These are phyloP conservation scores for Exophiala lecanii-corni DNA, from an alignment of 2,329 filamentous ascomycete genomes.

Conservation along the genomic window DNA sequence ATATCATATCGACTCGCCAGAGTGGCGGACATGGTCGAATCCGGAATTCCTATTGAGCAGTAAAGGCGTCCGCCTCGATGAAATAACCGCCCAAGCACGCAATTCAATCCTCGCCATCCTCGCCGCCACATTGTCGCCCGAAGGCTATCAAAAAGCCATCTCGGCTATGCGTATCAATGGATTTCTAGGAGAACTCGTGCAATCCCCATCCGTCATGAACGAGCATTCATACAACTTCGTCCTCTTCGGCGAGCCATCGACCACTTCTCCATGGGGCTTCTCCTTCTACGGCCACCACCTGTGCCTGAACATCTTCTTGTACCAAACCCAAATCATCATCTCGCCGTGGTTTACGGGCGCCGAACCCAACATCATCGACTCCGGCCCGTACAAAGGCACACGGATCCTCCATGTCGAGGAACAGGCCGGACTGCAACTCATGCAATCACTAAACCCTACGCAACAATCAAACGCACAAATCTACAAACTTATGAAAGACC, in stretches of 20 bases:
- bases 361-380: slow-evolving; percentile 71
- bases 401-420: slow-evolving; percentile 64
- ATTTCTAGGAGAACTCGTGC: slow-evolving; percentile 66
- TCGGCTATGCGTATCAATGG: slow-evolving; percentile 70
- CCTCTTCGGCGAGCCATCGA: slow-evolving; percentile 61
- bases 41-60: slow-evolving; percentile 67
- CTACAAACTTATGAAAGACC: slow-evolving; percentile 59
- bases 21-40: slow-evolving; percentile 69
- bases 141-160: slow-evolving; percentile 67
- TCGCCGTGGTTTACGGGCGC: slow-evolving; percentile 75
- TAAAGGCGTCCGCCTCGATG: slow-evolving; percentile 67
- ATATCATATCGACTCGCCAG: slow-evolving; percentile 63
- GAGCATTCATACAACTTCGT: slow-evolving; percentile 73
- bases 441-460: slow-evolving; percentile 56
- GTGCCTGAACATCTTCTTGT: slow-evolving; percentile 66
- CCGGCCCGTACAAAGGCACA: slow-evolving; percentile 58
- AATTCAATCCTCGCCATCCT: slow-evolving; percentile 54
- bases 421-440: slow-evolving; percentile 59
- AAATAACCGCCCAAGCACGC: slow-evolving; percentile 45
- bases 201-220: slow-evolving; percentile 62
- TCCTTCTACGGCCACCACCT: slow-evolving; percentile 76
- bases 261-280: slow-evolving; percentile 62
- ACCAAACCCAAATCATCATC: slow-evolving; percentile 60
- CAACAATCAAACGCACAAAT: slow-evolving; percentile 51
- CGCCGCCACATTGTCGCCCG: slow-evolving; percentile 56